phyloP scores from a whole-genome alignment of 108 stramenopile species.

The Discostella pseudostelligera region DNA sequence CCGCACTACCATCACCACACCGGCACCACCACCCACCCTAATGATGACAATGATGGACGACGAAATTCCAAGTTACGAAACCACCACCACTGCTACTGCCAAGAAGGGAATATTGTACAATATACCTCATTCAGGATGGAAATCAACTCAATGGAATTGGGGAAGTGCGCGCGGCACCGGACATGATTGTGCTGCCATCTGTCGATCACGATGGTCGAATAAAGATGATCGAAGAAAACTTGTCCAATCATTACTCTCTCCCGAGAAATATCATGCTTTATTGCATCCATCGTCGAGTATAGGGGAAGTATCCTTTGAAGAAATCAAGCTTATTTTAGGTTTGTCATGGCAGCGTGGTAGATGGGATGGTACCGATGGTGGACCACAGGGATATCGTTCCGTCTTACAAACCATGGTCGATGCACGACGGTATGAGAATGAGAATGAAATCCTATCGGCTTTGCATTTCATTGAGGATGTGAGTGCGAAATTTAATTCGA shows the following conservation, averaged over 20 bases:
- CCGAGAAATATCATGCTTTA: constrained; percentile 17
- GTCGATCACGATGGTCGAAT: constrained; percentile 56
- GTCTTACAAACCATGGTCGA: constrained; percentile 65
- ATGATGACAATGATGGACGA: too few relatives aligned
- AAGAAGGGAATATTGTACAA: constrained; percentile 65
- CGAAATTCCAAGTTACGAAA: too few relatives aligned
- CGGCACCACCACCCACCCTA: too few relatives aligned
- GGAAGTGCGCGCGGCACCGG: constrained; percentile 76
- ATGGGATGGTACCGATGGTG: constrained; percentile 62
- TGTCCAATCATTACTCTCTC: constrained; percentile 47
- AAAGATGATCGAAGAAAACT: constrained; percentile 40
- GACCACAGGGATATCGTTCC: constrained; percentile 52
- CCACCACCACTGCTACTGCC: constrained; percentile 34
- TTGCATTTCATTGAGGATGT: constrained; percentile 60
- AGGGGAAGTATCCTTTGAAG: constrained; percentile 55
- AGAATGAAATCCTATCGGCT: constrained; percentile 39
- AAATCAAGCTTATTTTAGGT: constrained; percentile 76
- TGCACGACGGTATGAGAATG: constrained; percentile 64
- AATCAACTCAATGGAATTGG: constrained; percentile 76
- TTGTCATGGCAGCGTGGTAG: constrained; percentile 68
- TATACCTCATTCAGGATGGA: constrained; percentile 72
- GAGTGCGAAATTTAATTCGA: constrained; percentile 45
- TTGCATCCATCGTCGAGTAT: constrained; percentile 14
- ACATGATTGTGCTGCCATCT: constrained; percentile 79
- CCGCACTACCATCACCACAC: too few relatives aligned